Evolutionary conservation across 2,329 filamentous ascomycete species (phyloP), one percentile per base, ranked within the genome.

Genomic region (Metarhizium guizhouense): DNA sequence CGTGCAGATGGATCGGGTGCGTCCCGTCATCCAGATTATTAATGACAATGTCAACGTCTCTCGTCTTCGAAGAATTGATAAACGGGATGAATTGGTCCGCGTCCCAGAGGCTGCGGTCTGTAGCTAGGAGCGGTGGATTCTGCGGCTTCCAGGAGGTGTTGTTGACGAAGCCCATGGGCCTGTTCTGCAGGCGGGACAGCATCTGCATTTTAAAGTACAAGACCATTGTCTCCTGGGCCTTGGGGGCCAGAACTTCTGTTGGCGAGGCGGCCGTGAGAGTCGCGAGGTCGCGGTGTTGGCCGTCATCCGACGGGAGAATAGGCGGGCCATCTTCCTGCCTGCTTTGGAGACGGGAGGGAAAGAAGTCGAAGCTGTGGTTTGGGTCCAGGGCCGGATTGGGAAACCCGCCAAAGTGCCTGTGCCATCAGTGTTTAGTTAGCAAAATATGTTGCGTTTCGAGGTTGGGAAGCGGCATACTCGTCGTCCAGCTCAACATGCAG

Each of bases 1-100:
- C 80, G 65, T 85, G 84, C 0, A 86, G 67, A 66, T 86, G 82
- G 29, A 70, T 62, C 0, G 66, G 67, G 29, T 70, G 67, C 14
- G 62, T 59, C 2, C 67, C 66, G 49, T 70, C 67, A 40, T 70
- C 68, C 7, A 68, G 60, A 38, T 68, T 70, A 58, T 68, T 69
- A 18, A 70, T 64, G 36, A 68, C 58, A 13, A 70, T 57, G 52
- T 66, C 65, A 7, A 68, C 60, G 4, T 59, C 51, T 2, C 25
- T 54, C 7, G 61, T 58, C 1, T 53, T 52, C 3, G 57, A 50
- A 13, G 53, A 58, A 6, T 47, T 49, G 7, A 65, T 53, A 16
- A 61, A 60, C 0, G 60, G 59, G 14, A 65, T 51, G 3, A 65
- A 48, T 30, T 67, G 64, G 36, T 65, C 52, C 0, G 55, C 48